A percentile compares a stretch with the other conserved stretches of the same genome.
These are phyloP conservation scores for Simplicillium aogashimaense DNA, from an alignment of 2,329 filamentous ascomycete species.

Conservation along the genomic window DNA sequence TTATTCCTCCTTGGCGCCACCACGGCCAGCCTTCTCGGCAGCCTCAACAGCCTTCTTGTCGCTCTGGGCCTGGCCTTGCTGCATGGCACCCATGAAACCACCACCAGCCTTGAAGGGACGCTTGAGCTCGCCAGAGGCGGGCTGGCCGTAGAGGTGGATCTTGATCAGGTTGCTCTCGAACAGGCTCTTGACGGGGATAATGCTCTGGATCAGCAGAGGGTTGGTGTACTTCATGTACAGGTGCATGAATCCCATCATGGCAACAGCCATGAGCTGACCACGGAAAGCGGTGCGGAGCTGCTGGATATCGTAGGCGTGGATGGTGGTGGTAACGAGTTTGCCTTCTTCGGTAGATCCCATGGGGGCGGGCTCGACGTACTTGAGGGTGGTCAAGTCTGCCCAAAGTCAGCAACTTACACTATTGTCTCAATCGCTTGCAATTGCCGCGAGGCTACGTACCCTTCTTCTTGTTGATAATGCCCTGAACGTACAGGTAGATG, in stretches of 20 bases:
- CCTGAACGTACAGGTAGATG: conserved; percentile 78
- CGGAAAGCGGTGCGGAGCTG: conserved; percentile 83
- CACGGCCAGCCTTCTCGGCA: conserved; percentile 64
- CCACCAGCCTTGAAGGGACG: conserved; percentile 84
- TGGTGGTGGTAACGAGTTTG: conserved; percentile 92
- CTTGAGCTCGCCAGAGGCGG: conserved; percentile 84
- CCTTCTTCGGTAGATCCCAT: conserved; percentile 91
- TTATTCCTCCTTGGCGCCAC: conserved; percentile 65
- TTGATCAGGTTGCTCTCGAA: conserved; percentile 94
- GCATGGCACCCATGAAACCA: conserved; percentile 74
- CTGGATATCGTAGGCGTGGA: conserved; percentile 85
- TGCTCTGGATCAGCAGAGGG: conserved; percentile 95
- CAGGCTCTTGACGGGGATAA: conserved; percentile 92
- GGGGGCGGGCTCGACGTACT: conserved; percentile 93
- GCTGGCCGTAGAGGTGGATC: conserved; percentile 83
- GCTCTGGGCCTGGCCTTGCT: conserved; percentile 68
- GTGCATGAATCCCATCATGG: conserved; percentile 99
- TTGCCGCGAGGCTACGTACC: conserved; percentile 41
- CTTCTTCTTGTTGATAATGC: conserved; percentile 91
- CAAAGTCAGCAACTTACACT: conserved; percentile 2
- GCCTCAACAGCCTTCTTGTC: conserved; percentile 84
- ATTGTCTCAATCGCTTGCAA: neutral
- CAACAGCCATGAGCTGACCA: conserved; percentile 87
- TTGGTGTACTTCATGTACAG: conserved; percentile 99
- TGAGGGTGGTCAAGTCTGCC: conserved; percentile 88